Base-by-base conservation (phyloP, 495 filamentous ascomycete genomes). In the Penicillium bialowiezense region DNA sequence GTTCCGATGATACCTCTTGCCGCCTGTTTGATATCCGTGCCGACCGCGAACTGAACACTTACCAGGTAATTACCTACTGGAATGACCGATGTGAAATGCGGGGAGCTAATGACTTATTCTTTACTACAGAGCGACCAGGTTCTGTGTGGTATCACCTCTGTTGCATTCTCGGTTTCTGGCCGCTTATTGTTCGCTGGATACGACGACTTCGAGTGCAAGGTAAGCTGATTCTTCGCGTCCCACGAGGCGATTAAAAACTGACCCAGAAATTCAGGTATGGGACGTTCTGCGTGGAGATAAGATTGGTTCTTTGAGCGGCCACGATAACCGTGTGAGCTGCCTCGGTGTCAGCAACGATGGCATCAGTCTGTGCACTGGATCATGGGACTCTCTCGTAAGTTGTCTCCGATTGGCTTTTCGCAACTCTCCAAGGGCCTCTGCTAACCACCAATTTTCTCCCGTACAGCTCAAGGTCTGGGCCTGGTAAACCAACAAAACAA, bases 161-260 rank as follows among this genome's bases (percentile, higher is more conserved):
- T 98, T 21, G 93, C 93, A 20, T 97, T 96, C 59, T 98, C 93
- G 7, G 95, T 98, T 13, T 98, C 93, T 41, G 93, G 93, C 41
- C 83, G 93, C 64, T 79, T 98, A 62, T 79, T 98, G 33, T 98
- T 98, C 65, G 93, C 93, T 47, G 93, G 93, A 50, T 98, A 98
- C 64, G 93, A 98, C 60, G 93, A 98, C 62, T 98, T 97, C 63
- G 93, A 98, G 72, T 98, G 93, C 88, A 98, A 98, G 86, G 93
- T 97, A 76, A 59, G 78, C 44, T 48, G 24, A 20, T 15, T 15
- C 14, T 7, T 24, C 31, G 7, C 35, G 3, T 18, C 10, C 13
- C 17, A 5, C 33, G 6, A 19, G 9, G n/a, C 20, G 41, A 26
- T 24, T 54, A 28, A 5, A 37, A 18, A 41, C 54, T 71, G 42